Percentiles rank a stretch among this genome's conserved stretches.
phyloP scores from a whole-genome alignment of 129 eudicot genomes.

The Logfia minima region DNA sequence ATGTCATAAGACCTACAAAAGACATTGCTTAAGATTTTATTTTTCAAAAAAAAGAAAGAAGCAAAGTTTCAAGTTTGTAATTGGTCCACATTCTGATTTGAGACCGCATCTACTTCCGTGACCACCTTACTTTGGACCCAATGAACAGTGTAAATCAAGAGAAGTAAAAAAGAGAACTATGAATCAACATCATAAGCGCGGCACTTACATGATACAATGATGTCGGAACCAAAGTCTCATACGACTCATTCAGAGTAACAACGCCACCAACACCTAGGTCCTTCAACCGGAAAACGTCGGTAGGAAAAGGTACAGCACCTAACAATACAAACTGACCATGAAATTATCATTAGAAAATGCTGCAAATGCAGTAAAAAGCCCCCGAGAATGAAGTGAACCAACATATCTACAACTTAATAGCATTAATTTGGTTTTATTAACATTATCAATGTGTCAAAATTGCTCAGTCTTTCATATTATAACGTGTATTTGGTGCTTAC shows the following conservation, averaged over 20 bases:
- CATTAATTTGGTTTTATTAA: background rate
- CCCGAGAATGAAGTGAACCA: background rate
- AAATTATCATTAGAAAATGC: constrained; percentile 16
- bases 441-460: background rate
- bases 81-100: background rate
- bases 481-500: background rate
- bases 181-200: background rate
- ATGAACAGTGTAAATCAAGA: background rate
- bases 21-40: background rate
- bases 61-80: background rate
- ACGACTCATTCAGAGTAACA: constrained; percentile 78
- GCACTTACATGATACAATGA: constrained; percentile 60
- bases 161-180: background rate
- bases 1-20: background rate
- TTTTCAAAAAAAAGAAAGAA: background rate
- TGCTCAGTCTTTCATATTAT: background rate
- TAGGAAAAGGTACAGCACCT: constrained; percentile 90
- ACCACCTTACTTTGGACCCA: background rate
- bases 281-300: constrained; percentile 69
- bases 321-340: constrained; percentile 52
- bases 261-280: constrained; percentile 79
- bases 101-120: background rate
- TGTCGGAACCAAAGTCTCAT: constrained; percentile 77
- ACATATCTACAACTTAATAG: background rate
- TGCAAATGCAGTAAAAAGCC: background rate